Base-by-base conservation (phyloP, 192 early-diverging fungal species). In the Rhizophagus prolifer region DNA sequence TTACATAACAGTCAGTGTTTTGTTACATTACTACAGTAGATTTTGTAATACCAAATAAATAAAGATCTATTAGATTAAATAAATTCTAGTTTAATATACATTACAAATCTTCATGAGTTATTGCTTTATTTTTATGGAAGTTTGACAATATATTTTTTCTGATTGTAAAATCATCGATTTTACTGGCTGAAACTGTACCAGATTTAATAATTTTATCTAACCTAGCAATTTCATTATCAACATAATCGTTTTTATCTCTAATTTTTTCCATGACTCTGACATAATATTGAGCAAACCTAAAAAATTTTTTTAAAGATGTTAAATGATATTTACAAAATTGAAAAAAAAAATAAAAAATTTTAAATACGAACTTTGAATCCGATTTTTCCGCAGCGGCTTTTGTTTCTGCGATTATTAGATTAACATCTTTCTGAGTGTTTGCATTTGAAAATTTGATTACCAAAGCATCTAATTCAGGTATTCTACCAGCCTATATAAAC, bases 251-350 rank as follows among this genome's bases (percentile, higher is more conserved):
- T 9, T 89, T 88, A 28, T 86, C 84, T 67, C 81, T 70, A 70
- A 92, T 88, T 86, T 97, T 97, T 82, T 95, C 90, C 91, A 98
- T 94, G 74, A 95, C 90, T 82, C 96, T 98, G 80, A 85, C 81
- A 78, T 99, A 99, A 87, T 96, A 97, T 62, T 87, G 83, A 38
- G 95, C 92, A 79, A 47, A 47, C 3, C 74, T 75, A 65, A 26
- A 66, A 65, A 64, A n/a, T 77, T 77, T 72, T n/a, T 73, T 68
- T 79, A 30, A 28, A n/a, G 13, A 14, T 68, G 21, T 68, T 14
- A 14, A n/a, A 4, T 34, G 31, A 34, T 34, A 34, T 3, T 34
- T 34, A 30, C 19, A 47, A 59, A 61, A 73, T 73, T 34, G 25
- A 60, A 28, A 70, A 10, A 59, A 14, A 47, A 10, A 36, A 28